Evolutionary conservation across 805 yeast species (phyloP), one percentile per base, ranked within the genome.

Genomic region (Yamadazyma insecticola): DNA sequence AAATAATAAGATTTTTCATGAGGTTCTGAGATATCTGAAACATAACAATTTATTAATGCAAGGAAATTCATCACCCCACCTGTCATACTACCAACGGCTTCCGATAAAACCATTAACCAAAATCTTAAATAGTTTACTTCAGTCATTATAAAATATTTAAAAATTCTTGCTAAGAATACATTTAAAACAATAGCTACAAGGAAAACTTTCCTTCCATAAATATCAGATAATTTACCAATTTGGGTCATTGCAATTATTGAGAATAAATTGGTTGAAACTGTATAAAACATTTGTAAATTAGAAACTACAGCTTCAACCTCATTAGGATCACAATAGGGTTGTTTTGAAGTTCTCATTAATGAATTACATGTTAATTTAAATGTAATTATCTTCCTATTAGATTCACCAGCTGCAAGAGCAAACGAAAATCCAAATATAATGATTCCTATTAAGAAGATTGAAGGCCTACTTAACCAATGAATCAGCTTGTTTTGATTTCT

Each of bases 21-120:
- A 1, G 84, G 71, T 13, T 77, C 80, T 5, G 78, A 78, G 23
- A 85, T 76, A 57, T 87, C 96, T 4, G 86, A 65, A 12, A 83
- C 67, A 48, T 85, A 87, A 37, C 89, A 74, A 48, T 79, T 79
- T 9, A 76, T 60, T 18, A 81, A 57, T 7, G 81, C 74, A 30
- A 81, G 46, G 20, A 79, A 45, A 5, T 78, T 67, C 37, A 75
- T 54, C 6, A 70, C 29, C 0, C 87, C 81, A 15, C 96, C 96
- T n/a, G 79, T 72, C 3, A 70, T 31, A 16, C 76, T 66, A 18
- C 66, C 68, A 2, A 80, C 21, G 1, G 70, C 36, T 10, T 67
- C 67, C 3, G 73, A 57, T 0, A 67, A 20, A 1, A 81, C 52
- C 39, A 76, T 62, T 17, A 49, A 37, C 9, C 40, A 36, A 19